phyloP scores from a whole-genome alignment of 805 yeast species.

The Metschnikowia corniflorae region DNA sequence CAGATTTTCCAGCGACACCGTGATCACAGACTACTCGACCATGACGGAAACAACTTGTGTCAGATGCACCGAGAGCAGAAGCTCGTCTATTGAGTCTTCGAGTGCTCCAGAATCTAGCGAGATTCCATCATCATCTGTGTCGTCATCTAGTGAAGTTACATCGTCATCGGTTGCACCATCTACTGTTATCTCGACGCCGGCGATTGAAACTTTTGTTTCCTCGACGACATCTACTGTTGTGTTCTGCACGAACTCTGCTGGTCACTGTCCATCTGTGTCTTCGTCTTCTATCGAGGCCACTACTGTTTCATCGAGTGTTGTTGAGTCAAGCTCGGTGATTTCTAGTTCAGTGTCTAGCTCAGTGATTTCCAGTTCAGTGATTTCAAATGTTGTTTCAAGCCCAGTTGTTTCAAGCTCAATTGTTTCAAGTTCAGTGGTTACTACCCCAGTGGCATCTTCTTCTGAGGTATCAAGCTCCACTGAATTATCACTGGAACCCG shows the following conservation, averaged over 20 bases:
- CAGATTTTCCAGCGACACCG: slow-evolving; percentile 1
- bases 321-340: background rate
- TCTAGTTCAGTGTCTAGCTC: background rate
- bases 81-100: background rate
- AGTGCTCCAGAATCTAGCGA: too few relatives aligned
- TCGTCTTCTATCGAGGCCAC: background rate
- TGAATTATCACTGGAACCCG: background rate
- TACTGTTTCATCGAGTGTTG: background rate
- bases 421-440: too few relatives aligned
- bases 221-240: background rate
- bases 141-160: background rate
- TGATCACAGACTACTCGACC: slow-evolving; percentile 1
- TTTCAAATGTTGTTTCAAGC: background rate
- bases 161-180: background rate
- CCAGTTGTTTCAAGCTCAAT: too few relatives aligned
- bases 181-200: background rate
- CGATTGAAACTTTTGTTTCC: background rate
- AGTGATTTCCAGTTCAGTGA: background rate
- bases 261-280: background rate
- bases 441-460: background rate
- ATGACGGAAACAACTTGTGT: background rate
- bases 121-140: background rate
- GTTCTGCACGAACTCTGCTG: background rate
- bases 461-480: background rate
- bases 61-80: background rate